Evolutionary conservation across 2,329 filamentous ascomycete genomes (phyloP), one percentile per base, ranked within the genome.

Genomic region (Fusarium metavorans): DNA sequence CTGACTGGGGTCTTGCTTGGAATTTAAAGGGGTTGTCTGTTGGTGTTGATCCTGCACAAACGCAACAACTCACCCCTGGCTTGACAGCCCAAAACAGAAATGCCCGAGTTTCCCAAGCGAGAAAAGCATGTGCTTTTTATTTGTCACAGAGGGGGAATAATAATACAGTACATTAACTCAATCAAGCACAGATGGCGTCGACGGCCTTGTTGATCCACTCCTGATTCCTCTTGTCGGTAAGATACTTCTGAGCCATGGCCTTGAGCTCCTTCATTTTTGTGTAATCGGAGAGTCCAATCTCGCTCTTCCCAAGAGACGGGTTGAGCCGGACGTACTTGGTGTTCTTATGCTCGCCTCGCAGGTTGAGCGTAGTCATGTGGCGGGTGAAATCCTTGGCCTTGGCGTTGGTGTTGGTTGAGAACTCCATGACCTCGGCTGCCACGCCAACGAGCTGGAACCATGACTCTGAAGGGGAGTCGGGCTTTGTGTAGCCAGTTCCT

Each of bases 311-410:
- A 11, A 74, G 5, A 5, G 48, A 48, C 0, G 74, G 71, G 5
- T 70, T 76, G 0, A 76, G 65, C 0, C 71, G 61, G 2, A 76
- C 32, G 3, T 76, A 76, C 11, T 66, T 39, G 0, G 61, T 76
- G 3, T 70, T 37, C 5, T 57, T 54, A 2, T 76, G 66, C 14
- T 76, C 73, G 1, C 56, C 57, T 2, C 74, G 20, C 1, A 25
- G 8, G 5, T 64, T 70, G 0, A 76, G 39, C 23, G 64, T 56
- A 0, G 23, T 50, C 52, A 76, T 74, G 9, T 76, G 73, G 1
- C 74, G 43, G 0, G 74, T 70, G 25, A 76, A 76, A 35, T 76
- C 74, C 2, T 76, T 76, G 1, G 68, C 74, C 23, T 76, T 76
- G 1, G 73, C 74, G 3, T 76, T 76, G 0, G 74, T 76, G 13